Evolutionary conservation across 192 early-diverging fungal genomes (phyloP).

Genomic region (Martensiomyces pterosporus): DNA sequence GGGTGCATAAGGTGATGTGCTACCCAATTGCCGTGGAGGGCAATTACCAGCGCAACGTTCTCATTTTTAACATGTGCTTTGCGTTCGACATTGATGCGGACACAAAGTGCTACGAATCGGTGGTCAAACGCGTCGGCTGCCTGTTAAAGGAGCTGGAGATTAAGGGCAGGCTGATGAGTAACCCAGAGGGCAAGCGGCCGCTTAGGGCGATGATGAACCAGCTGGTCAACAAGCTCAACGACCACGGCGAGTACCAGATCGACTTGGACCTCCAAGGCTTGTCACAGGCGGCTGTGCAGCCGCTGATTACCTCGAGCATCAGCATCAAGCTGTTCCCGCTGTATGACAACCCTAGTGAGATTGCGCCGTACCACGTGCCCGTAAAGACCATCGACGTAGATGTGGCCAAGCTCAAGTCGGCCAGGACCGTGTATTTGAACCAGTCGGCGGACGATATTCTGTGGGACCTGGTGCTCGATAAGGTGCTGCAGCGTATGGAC

Average conservation of each 20-base stretch:
- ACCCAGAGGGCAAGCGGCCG: constrained; percentile 21
- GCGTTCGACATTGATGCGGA: constrained; percentile 84
- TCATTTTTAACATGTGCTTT: constrained; percentile 94
- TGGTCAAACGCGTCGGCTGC: constrained; percentile 82
- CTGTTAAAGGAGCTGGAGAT: constrained; percentile 79
- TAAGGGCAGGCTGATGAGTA: constrained; percentile 34
- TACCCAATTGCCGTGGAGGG: constrained; percentile 45
- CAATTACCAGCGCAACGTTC: constrained; percentile 69
- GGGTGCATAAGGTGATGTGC: constrained; percentile 40
- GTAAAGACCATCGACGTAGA: constrained; percentile 39
- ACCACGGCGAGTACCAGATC: constrained; percentile 44
- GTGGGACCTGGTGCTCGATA: constrained; percentile 89
- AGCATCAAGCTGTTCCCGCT: constrained; percentile 49
- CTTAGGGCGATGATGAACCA: constrained; percentile 39
- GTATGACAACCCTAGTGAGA: constrained; percentile 25
- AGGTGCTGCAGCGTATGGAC: constrained; percentile 77
- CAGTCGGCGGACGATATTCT: constrained; percentile 61
- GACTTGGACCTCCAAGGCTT: constrained; percentile 40
- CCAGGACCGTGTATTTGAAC: constrained; percentile 58
- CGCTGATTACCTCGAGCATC: constrained; percentile 29
- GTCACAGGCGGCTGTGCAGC: constrained; percentile 12
- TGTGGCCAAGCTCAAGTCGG: constrained; percentile 24
- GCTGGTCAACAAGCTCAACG: constrained; percentile 43
- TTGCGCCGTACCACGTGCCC: constrained; percentile 34
- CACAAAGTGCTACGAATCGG: constrained; percentile 77